Base-by-base conservation (phyloP, 257 asterid species). In the Cordia subcordata region DNA sequence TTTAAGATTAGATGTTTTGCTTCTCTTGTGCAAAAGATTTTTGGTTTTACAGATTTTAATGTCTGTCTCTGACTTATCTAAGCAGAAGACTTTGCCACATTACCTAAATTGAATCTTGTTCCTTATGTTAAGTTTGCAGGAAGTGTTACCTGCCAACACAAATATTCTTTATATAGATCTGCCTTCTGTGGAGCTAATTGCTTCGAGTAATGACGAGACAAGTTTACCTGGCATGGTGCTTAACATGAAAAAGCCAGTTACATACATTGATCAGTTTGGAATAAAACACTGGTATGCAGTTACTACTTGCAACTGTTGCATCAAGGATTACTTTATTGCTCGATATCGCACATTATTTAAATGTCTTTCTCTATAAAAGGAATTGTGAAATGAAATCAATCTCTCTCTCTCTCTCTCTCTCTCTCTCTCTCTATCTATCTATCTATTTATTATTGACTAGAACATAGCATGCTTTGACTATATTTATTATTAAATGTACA, bases 191-290 rank as follows among this genome's bases (percentile, higher is more conserved):
- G 97, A 84, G 82, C 77, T 59, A 62, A 63, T 93, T 75, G 99
- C 85, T 42, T 89, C 97, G 45, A 81, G 99, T 65, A 74, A 80
- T 53, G 76, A 69, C 17, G 77, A 67, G 53, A 76, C 73, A 72
- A 78, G 99, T 74, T 79, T 92, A 71, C 96, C 99, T 8, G 99
- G 95, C 70, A 77, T 89, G 91, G 95, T 93, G 62, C 97, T 92
- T 73, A 92, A 92, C 67, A 77, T 76, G 45, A 93, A 86, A 74
- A 93, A 93, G 73, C 78, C 94, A 66, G 81, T 93, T 51, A 67
- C 82, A 63, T 93, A 75, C 67, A 59, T 71, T 71, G 99, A 93
- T 74, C 86, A 86, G 68, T 93, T 79, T 57, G 97, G 99, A 77
- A 83, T 81, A 73, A 80, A 80, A 70, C 95, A 72, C 75, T 40